Evolutionary conservation across 2,329 filamentous ascomycete genomes (phyloP), one percentile per base, ranked within the genome.

Genomic region (Phoma sp.): DNA sequence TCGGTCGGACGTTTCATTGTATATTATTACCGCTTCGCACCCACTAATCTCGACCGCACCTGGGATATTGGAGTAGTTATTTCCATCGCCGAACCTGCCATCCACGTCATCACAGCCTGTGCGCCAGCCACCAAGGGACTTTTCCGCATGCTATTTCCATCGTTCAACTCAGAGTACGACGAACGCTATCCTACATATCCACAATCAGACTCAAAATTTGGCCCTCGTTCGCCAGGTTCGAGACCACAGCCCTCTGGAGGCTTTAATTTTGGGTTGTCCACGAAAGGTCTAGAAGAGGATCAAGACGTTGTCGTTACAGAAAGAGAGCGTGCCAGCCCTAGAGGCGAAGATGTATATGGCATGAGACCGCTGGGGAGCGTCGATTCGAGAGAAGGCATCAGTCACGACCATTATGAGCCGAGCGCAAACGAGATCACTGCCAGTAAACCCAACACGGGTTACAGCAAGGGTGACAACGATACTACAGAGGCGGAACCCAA

Each of bases 41-140:
- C 70, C 10, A 69, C 68, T 2, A 62, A 71, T 35, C 58, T 63
- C 14, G 72, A 75, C 41, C 67, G 66, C 1, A 69, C 67, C 55
- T 66, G 69, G 59, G 52, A 71, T 35, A 75, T 78, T 30, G 73
- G 72, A 10, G 50, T 76, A 9, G 67, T 75, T 32, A 73, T 73
- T 37, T 68, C 73, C 11, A 67, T 72, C 30, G 68, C 75, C 25
- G 78, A 80, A 59, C 64, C 77, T 5, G 70, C 72, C 29, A 60
- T 79, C 0, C 82, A 80, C 44, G 82, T 85, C 58, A 73, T 82
- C 38, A 82, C 80, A 0, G 82, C 82, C 6, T 83, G 80, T 57
- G 77, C 83, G 0, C 82, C 82, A 0, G 82, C 82, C 0, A 70
- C 84, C 35, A 75, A 80, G 5, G 80, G 81, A 2, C 73, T 81